A percentile compares a stretch with the other conserved stretches of the same genome.
Evolutionary conservation across 768 basidiomycete species (phyloP).

Genomic region (Termitomyces sp.): DNA sequence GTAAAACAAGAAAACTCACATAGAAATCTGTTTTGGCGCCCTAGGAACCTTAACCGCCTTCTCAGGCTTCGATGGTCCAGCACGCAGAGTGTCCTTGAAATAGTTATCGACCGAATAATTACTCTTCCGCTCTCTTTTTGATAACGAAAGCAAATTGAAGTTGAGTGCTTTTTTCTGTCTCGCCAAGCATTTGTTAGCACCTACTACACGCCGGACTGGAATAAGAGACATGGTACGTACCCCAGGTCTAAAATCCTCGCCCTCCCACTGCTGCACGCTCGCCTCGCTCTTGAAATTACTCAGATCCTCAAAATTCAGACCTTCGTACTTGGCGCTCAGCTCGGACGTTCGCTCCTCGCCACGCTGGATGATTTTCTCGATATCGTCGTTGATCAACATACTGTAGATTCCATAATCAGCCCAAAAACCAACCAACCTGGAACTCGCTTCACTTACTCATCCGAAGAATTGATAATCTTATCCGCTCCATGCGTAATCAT

Average conservation of each 20-base stretch:
- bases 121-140: slow-evolving; percentile 90
- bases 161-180: slow-evolving; percentile 62
- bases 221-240: slow-evolving; percentile 32
- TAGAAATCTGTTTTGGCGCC: slow-evolving; percentile 82
- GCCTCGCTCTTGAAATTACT: slow-evolving; percentile 97
- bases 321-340: slow-evolving; percentile 90
- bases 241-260: slow-evolving; percentile 84
- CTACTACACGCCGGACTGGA: background rate
- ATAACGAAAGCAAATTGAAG: slow-evolving; percentile 79
- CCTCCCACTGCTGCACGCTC: slow-evolving; percentile 92
- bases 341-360: slow-evolving; percentile 90
- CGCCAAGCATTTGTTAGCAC: background rate
- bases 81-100: slow-evolving; percentile 88
- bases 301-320: slow-evolving; percentile 88
- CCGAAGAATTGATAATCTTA: slow-evolving; percentile 83
- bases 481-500: slow-evolving; percentile 99
- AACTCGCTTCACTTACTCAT: slow-evolving; percentile 51
- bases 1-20: slow-evolving; percentile 44
- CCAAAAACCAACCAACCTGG: background rate
- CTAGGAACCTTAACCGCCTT: slow-evolving; percentile 82
- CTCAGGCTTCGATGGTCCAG: slow-evolving; percentile 71
- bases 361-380: slow-evolving; percentile 87
- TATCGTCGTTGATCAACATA: slow-evolving; percentile 79
- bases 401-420: slow-evolving; percentile 31
- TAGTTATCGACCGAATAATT: slow-evolving; percentile 96